Conservation (phyloP, 306 rosid species). For the Hippophae tibetana region DNA sequence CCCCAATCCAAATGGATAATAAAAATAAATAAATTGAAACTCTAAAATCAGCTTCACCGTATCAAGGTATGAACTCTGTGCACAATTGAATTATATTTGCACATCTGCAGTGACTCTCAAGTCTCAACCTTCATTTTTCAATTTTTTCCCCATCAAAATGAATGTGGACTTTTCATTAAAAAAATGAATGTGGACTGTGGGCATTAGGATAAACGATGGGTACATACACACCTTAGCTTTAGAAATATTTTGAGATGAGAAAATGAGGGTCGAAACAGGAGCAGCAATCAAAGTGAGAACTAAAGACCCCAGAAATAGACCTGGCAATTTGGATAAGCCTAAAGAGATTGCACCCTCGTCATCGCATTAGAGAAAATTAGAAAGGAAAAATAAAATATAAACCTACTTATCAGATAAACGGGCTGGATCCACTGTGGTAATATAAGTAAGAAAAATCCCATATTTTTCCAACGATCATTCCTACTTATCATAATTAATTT, state of each 20-base stretch:
- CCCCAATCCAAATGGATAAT: too few species aligned
- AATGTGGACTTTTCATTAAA: neutral
- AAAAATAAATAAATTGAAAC: too few species aligned
- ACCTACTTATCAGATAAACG: too few species aligned
- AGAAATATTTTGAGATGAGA: slow-evolving; percentile 66
- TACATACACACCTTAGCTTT: slow-evolving; percentile 49
- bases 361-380: too few species aligned
- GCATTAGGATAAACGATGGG: neutral
- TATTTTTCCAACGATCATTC: too few species aligned
- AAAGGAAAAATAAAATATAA: too few species aligned
- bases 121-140: neutral
- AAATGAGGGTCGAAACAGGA: slow-evolving; percentile 72
- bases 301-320: slow-evolving; percentile 71
- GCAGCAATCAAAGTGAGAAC: slow-evolving; percentile 75
- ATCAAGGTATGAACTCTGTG: neutral
- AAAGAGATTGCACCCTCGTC: slow-evolving; percentile 61
- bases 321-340: slow-evolving; percentile 76
- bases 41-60: too few species aligned
- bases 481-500: too few species aligned
- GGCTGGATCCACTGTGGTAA: too few species aligned
- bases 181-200: neutral
- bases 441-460: too few species aligned
- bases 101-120: neutral
- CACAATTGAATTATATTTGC: neutral
- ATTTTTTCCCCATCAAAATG: neutral